Conservation (phyloP, 805 yeast genomes). For the Yamadazyma endophytica region DNA sequence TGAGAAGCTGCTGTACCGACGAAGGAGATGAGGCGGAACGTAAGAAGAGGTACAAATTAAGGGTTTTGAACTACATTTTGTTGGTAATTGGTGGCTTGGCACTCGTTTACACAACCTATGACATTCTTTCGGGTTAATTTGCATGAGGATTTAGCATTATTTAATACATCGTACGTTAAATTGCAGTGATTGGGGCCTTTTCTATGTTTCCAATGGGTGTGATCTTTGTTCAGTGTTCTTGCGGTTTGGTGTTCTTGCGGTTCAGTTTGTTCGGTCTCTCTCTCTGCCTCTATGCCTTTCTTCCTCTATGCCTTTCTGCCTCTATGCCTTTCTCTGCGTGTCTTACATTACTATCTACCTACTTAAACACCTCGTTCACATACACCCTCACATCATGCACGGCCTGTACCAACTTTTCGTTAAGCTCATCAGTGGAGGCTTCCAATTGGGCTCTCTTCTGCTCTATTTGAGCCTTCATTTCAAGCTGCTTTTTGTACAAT, state of each 20-base stretch:
- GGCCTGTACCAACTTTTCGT: constrained; percentile 13
- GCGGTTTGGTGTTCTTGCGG: no score
- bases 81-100: constrained; percentile 55
- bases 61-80: constrained; percentile 44
- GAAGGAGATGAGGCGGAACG: constrained; percentile 17
- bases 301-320: no score
- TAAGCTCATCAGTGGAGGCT: constrained; percentile 9
- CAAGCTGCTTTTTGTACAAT: constrained; percentile 21
- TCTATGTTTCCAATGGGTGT: no score
- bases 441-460: constrained; percentile 10
- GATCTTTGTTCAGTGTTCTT: no score
- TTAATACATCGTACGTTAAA: no score
- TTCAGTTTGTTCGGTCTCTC: no score
- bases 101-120: constrained; percentile 65
- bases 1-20: constrained; percentile 43
- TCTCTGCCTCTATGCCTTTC: no score
- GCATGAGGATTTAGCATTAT: no score
- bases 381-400: constrained; percentile 25
- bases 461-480: constrained; percentile 10
- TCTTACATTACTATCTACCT: no score
- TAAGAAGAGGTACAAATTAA: constrained; percentile 33
- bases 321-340: no score
- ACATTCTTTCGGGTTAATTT: constrained; percentile 35
- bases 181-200: no score
- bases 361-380: constrained; percentile 9